These are phyloP conservation scores for Epichloe brachyelytri DNA, from an alignment of 2,329 filamentous ascomycete species.

Conservation along the genomic window DNA sequence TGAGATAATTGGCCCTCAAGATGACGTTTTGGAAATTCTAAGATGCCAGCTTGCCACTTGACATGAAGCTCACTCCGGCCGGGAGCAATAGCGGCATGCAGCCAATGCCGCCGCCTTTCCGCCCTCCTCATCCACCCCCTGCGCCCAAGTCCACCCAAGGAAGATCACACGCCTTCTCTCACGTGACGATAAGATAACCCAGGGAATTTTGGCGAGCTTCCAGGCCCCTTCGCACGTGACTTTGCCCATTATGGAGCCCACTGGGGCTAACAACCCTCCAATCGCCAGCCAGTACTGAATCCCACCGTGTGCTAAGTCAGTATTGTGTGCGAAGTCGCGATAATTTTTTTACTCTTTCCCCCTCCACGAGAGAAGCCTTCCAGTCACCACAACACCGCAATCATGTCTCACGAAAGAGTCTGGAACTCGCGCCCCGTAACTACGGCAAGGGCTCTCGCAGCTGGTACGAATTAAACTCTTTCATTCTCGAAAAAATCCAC, in stretches of 20 bases:
- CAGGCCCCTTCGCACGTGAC: slow-evolving; percentile 2
- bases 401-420: slow-evolving; percentile 76
- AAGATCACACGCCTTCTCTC: background rate
- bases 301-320: slow-evolving; percentile 3
- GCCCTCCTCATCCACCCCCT: slow-evolving; percentile 1
- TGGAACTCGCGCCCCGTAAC: slow-evolving; percentile 95
- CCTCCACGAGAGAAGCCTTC: slow-evolving; percentile 9
- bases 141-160: background rate
- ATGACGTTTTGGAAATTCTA: background rate
- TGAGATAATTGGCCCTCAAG: background rate
- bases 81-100: background rate
- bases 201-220: background rate
- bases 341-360: slow-evolving; percentile 11
- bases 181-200: slow-evolving; percentile 12
- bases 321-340: slow-evolving; percentile 5
- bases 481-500: background rate
- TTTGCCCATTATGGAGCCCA: background rate
- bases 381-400: slow-evolving; percentile 22
- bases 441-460: slow-evolving; percentile 93
- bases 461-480: slow-evolving; percentile 54
- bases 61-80: background rate
- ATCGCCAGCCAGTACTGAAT: slow-evolving; percentile 17
- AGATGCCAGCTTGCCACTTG: slow-evolving; percentile 1
- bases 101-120: background rate
- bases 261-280: slow-evolving; percentile 27